These are phyloP conservation scores for Suillus subluteus DNA, from an alignment of 768 basidiomycete species.

Conservation along the genomic window DNA sequence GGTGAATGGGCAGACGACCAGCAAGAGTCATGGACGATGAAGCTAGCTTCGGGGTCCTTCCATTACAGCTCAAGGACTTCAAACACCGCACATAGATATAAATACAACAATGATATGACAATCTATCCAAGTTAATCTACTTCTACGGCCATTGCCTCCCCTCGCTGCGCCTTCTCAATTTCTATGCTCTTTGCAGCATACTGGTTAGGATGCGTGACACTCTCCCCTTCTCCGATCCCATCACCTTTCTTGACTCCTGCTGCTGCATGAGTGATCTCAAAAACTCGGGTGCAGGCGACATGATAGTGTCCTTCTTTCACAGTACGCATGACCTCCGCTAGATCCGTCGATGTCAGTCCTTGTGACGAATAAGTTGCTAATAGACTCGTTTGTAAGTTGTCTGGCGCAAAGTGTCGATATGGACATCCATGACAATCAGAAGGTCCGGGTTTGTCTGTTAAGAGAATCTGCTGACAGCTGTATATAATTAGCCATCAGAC, in stretches of 20 bases:
- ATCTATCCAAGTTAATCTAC: not conserved
- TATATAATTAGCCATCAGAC: constrained; percentile 12
- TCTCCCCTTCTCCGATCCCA: constrained; percentile 83
- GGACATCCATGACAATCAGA: constrained; percentile 87
- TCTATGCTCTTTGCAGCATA: constrained; percentile 79
- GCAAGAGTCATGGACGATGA: constrained; percentile 34
- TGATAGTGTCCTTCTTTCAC: constrained; percentile 88
- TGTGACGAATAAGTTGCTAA: constrained; percentile 65
- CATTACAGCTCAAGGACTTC: not conserved
- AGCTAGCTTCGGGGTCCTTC: not conserved
- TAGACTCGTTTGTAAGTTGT: constrained; percentile 81
- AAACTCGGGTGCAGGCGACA: constrained; percentile 95
- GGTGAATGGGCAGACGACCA: constrained; percentile 5
- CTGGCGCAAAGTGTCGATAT: constrained; percentile 84
- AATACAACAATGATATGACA: constrained; percentile 1
- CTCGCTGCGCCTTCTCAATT: constrained; percentile 50
- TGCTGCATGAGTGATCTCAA: constrained; percentile 85
- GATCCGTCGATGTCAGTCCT: constrained; percentile 67
- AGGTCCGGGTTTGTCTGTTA: constrained; percentile 64
- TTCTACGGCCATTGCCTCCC: constrained; percentile 51
- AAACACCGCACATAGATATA: constrained; percentile 17
- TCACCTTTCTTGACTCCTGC: constrained; percentile 85
- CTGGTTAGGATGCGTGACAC: constrained; percentile 93
- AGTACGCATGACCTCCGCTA: constrained; percentile 79
- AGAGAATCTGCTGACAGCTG: constrained; percentile 91